These are phyloP conservation scores for Craterostigma plantagineum DNA, from an alignment of 257 asterid species.

Conservation along the genomic window DNA sequence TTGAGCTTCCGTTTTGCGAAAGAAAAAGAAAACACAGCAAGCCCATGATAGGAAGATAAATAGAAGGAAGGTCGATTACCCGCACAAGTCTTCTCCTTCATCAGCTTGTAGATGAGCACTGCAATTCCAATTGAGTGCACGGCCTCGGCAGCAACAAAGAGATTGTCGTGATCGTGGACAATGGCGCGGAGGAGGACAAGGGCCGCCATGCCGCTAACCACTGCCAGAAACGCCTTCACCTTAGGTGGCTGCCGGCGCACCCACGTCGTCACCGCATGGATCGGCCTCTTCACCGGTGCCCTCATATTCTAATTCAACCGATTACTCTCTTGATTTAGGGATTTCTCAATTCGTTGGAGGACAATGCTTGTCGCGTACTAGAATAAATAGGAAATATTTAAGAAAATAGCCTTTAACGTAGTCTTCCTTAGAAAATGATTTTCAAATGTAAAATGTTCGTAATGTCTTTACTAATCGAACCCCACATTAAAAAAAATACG, in stretches of 20 bases:
- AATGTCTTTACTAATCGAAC: no score
- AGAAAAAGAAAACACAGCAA: no score
- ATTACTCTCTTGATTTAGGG: no score
- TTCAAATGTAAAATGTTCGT: no score
- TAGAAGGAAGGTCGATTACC: conserved; percentile 20
- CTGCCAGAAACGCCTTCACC: conserved; percentile 80
- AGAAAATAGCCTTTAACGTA: no score
- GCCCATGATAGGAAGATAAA: no score
- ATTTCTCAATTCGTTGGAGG: no score
- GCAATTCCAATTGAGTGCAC: conserved; percentile 80
- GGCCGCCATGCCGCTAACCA: conserved; percentile 63
- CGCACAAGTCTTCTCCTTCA: conserved; percentile 89
- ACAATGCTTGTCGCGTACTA: no score
- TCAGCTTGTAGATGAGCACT: conserved; percentile 76
- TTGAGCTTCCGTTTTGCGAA: no score
- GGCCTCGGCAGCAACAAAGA: conserved; percentile 87
- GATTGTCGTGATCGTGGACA: conserved; percentile 89
- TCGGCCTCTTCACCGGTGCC: conserved; percentile 62
- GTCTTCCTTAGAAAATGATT: no score
- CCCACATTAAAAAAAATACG: no score
- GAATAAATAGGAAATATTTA: no score
- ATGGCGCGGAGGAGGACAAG: conserved; percentile 78
- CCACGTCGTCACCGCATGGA: conserved; percentile 59
- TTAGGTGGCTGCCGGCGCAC: conserved; percentile 88
- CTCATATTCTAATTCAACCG: conserved; percentile 11